Conservation (phyloP, 2,329 filamentous ascomycete genomes). For the Orbilia blumenaviensis region DNA sequence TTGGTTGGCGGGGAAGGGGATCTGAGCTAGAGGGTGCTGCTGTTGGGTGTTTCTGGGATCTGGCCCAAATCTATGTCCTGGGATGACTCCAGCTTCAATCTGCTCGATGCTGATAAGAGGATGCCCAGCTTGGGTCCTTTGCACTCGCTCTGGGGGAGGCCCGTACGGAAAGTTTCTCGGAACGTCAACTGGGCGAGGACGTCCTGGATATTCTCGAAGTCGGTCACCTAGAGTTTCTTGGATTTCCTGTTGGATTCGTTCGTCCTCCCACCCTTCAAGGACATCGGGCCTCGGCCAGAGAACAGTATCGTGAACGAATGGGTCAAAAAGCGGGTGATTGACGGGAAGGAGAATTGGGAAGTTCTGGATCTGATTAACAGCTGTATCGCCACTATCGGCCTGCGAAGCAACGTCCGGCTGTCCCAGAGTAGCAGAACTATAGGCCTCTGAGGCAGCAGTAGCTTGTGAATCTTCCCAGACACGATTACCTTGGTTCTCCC, state of each 20-base stretch:
- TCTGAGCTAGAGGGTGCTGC: background rate
- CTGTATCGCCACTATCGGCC: background rate
- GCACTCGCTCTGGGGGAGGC: no score
- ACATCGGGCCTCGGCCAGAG: conserved; percentile 46
- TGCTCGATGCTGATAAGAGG: background rate
- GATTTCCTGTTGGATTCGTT: conserved; percentile 10
- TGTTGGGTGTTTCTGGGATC: background rate
- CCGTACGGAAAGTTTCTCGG: no score
- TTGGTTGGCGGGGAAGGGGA: background rate
- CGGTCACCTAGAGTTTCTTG: background rate
- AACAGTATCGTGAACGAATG: conserved; percentile 35
- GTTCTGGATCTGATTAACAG: background rate
- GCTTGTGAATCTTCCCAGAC: conserved; percentile 9
- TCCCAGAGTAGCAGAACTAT: background rate
- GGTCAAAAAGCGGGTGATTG: conserved; percentile 35
- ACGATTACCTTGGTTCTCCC: background rate
- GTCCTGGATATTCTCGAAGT: background rate
- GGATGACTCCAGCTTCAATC: background rate
- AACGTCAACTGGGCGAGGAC: no score
- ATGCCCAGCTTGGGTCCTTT: background rate
- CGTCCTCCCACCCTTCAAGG: conserved; percentile 26
- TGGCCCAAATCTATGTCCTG: background rate
- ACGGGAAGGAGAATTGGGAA: conserved; percentile 11
- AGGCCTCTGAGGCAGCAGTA: background rate
- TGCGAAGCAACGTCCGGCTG: background rate